Evolutionary conservation across 2,329 filamentous ascomycete genomes (phyloP).

Genomic region (Phyllosticta citrichinensis): DNA sequence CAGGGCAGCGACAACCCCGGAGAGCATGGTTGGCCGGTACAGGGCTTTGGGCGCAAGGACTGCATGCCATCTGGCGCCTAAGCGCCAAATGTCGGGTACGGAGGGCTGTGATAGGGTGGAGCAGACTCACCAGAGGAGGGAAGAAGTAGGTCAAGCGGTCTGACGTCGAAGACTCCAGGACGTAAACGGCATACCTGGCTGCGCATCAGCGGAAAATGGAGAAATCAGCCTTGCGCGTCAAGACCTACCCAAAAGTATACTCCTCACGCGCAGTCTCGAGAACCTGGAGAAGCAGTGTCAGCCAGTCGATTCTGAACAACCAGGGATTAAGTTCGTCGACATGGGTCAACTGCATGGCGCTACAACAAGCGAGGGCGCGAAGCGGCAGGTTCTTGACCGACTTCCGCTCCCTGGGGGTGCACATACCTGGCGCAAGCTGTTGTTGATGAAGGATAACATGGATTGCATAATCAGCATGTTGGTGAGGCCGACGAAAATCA

Average conservation of each 20-base stretch:
- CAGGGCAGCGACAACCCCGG: background rate
- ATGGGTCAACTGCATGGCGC: background rate
- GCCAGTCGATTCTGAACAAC: conserved; percentile 20
- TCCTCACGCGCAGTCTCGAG: conserved; percentile 59
- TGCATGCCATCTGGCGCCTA: conserved; percentile 1
- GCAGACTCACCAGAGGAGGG: conserved; percentile 34
- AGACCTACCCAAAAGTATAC: conserved; percentile 62
- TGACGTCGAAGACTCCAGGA: conserved; percentile 42
- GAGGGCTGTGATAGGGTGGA: background rate
- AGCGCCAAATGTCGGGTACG: conserved; percentile 4
- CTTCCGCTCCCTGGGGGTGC: background rate
- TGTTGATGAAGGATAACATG: conserved; percentile 67
- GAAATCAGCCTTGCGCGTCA: conserved; percentile 23
- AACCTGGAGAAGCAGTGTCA: conserved; percentile 34
- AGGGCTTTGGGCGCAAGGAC: background rate
- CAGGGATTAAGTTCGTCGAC: background rate
- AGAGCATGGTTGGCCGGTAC: background rate
- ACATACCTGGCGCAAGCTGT: conserved; percentile 55
- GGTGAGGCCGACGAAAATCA: conserved; percentile 67
- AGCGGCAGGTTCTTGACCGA: conserved; percentile 13
- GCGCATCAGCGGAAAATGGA: conserved; percentile 51
- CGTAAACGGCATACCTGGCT: conserved; percentile 42
- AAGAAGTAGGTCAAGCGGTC: conserved; percentile 40
- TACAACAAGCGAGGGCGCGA: conserved; percentile 1
- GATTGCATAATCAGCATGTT: conserved; percentile 72